Percentiles rank a stretch among this genome's conserved stretches.
phyloP scores from a whole-genome alignment of 2,329 filamentous ascomycete genomes.

The Didymella pomorum region DNA sequence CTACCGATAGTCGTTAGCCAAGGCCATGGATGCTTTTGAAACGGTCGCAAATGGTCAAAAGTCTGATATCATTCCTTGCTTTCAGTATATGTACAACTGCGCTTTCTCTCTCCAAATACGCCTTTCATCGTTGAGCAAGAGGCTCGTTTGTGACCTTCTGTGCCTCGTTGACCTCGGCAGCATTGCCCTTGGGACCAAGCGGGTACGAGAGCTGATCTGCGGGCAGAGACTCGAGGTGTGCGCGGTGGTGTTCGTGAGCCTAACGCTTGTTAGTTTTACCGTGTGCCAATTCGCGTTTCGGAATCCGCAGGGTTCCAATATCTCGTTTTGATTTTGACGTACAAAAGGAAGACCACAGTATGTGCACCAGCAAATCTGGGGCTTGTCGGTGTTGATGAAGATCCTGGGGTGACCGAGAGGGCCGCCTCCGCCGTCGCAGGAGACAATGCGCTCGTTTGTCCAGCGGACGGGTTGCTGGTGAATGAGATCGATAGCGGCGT shows the following conservation, averaged over 20 bases:
- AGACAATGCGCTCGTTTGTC: slow-evolving; percentile 81
- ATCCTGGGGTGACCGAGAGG: slow-evolving; percentile 89
- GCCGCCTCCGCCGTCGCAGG: slow-evolving; percentile 92
- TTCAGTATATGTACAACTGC: slow-evolving; percentile 41
- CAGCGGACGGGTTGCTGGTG: slow-evolving; percentile 95
- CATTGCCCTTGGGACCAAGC: slow-evolving; percentile 67
- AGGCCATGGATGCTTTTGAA: no score
- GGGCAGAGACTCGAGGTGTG: slow-evolving; percentile 82
- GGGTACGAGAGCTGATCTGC: slow-evolving; percentile 82
- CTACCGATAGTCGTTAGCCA: no score
- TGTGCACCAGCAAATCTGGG: slow-evolving; percentile 86
- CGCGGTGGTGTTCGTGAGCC: slow-evolving; percentile 90
- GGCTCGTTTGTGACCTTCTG: slow-evolving; percentile 67
- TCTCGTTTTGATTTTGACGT: slow-evolving; percentile 55
- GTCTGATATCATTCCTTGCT: slow-evolving; percentile 8
- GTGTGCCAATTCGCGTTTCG: neutral
- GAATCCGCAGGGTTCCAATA: neutral
- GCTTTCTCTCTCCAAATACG: no score
- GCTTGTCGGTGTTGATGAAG: slow-evolving; percentile 98
- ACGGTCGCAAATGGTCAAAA: no score
- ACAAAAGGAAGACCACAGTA: slow-evolving; percentile 97
- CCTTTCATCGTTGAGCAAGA: slow-evolving; percentile 65
- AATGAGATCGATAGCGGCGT: slow-evolving; percentile 92
- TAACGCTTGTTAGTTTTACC: slow-evolving; percentile 51
- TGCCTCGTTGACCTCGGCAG: slow-evolving; percentile 65